phyloP scores from a whole-genome alignment of 1,139 yeast genomes.

The Torulaspora globosa region DNA sequence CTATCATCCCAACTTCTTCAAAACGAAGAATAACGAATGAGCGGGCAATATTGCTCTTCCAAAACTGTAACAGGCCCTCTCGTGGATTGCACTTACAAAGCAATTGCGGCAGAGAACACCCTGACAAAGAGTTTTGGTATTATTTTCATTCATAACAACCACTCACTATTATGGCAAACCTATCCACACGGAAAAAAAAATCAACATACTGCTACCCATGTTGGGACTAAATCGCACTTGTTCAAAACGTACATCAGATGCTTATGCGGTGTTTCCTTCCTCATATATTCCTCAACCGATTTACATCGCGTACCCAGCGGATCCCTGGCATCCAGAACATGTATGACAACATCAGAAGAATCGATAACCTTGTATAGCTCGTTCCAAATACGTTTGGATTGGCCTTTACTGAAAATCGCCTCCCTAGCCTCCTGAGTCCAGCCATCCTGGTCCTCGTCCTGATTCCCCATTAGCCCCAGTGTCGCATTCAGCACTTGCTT shows the following conservation, averaged over 20 bases:
- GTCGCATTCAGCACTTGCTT: conserved; percentile 67
- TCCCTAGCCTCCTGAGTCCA: conserved; percentile 89
- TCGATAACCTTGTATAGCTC: conserved; percentile 95
- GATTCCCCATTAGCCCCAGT: conserved; percentile 74
- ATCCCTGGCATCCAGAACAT: conserved; percentile 95
- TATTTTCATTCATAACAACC: neutral
- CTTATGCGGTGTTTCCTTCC: conserved; percentile 93
- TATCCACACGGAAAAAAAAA: conserved; percentile 17
- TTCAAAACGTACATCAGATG: conserved; percentile 91
- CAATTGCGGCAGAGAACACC: conserved; percentile 43
- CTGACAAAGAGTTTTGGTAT: conserved; percentile 57
- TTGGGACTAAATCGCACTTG: conserved; percentile 97
- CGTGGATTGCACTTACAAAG: conserved; percentile 26
- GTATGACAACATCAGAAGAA: conserved; percentile 94
- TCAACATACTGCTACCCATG: conserved; percentile 98
- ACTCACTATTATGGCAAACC: neutral
- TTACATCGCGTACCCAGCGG: conserved; percentile 94
- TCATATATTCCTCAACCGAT: conserved; percentile 87
- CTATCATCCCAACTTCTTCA: conserved; percentile 23
- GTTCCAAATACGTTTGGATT: conserved; percentile 97
- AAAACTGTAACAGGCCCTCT: conserved; percentile 92
- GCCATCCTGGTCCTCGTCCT: conserved; percentile 65
- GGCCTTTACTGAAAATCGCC: conserved; percentile 94
- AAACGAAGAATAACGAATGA: conserved; percentile 44
- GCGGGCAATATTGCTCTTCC: conserved; percentile 71